A percentile compares a stretch with the other conserved stretches of the same genome.
These are phyloP conservation scores for Oryza australiensis DNA, from an alignment of 176 grass and related monocot genomes.

Conservation along the genomic window DNA sequence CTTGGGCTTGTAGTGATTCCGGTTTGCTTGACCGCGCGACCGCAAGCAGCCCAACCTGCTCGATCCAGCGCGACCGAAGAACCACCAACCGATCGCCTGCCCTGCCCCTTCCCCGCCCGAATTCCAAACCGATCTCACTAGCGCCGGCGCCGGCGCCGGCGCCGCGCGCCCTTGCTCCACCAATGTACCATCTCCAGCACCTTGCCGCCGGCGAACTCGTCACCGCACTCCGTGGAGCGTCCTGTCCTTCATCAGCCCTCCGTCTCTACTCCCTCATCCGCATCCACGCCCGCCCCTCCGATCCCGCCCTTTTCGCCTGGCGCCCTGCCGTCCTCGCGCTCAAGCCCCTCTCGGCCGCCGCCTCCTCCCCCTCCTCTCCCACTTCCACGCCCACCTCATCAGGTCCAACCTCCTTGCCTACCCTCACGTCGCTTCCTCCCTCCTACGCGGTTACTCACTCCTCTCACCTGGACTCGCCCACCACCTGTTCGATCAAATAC, in stretches of 20 bases:
- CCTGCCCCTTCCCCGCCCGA: background rate
- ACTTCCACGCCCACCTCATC: conserved; percentile 56
- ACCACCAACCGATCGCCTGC: background rate
- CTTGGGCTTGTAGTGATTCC: background rate
- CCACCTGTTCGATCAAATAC: conserved; percentile 60
- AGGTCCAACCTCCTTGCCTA: conserved; percentile 46
- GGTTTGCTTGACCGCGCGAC: background rate
- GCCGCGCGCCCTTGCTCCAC: background rate
- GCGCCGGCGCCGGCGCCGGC: background rate
- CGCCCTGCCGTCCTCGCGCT: conserved; percentile 49
- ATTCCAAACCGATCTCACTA: background rate
- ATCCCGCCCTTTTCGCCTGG: background rate
- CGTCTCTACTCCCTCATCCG: conserved; percentile 35
- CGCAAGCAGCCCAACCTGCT: background rate
- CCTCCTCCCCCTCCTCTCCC: conserved; percentile 39
- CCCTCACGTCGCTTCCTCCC: conserved; percentile 37
- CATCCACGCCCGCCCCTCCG: background rate
- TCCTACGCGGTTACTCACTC: conserved; percentile 16
- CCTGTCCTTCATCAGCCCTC: conserved; percentile 19
- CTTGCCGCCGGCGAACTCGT: conserved; percentile 33
- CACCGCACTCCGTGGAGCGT: conserved; percentile 7
- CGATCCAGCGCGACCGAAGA: background rate
- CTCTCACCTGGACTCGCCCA: conserved; percentile 15
- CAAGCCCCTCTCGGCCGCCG: conserved; percentile 33
- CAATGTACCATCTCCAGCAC: conserved; percentile 25